Percentiles rank a stretch among this genome's conserved stretches.
Evolutionary conservation across 805 yeast species (phyloP).

Genomic region (Nakazawaea ambrosiae): DNA sequence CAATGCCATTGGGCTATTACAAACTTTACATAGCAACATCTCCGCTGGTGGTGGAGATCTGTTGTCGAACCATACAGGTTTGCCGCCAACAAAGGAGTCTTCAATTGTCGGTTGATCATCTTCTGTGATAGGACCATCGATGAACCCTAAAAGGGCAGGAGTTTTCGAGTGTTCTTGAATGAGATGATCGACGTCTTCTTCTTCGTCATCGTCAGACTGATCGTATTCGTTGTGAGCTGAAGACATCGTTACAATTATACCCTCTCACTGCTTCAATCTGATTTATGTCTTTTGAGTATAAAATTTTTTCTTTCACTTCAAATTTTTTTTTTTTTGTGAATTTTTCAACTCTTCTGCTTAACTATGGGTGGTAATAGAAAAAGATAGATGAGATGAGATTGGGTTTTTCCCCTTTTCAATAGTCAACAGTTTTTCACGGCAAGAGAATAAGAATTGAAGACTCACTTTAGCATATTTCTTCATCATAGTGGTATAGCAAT

Average conservation of each 20-base stretch:
- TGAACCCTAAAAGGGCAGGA: slow-evolving; percentile 51
- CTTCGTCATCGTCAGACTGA: slow-evolving; percentile 50
- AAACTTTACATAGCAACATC: slow-evolving; percentile 56
- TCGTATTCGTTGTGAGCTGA: slow-evolving; percentile 21
- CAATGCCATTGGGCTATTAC: slow-evolving; percentile 56
- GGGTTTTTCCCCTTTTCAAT: too few relatives aligned
- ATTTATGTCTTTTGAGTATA: neutral
- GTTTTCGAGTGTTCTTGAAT: too few relatives aligned
- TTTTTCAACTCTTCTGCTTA: too few relatives aligned
- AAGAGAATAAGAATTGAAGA: too few relatives aligned
- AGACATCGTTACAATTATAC: neutral
- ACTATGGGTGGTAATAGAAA: too few relatives aligned
- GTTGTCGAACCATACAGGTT: slow-evolving; percentile 63
- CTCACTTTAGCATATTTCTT: too few relatives aligned
- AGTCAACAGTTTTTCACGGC: too few relatives aligned
- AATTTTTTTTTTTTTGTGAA: too few relatives aligned
- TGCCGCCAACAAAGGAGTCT: slow-evolving; percentile 82
- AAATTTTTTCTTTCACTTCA: too few relatives aligned
- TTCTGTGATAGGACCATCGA: slow-evolving; percentile 51
- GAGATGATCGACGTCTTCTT: slow-evolving; percentile 16
- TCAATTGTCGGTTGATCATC: slow-evolving; percentile 39
- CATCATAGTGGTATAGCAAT: too few relatives aligned
- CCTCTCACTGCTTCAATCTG: neutral
- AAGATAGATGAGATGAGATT: too few relatives aligned
- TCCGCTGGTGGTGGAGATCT: slow-evolving; percentile 49